phyloP scores from a whole-genome alignment of 2,329 filamentous ascomycete genomes.

The Raffaelea deltoideospora region DNA sequence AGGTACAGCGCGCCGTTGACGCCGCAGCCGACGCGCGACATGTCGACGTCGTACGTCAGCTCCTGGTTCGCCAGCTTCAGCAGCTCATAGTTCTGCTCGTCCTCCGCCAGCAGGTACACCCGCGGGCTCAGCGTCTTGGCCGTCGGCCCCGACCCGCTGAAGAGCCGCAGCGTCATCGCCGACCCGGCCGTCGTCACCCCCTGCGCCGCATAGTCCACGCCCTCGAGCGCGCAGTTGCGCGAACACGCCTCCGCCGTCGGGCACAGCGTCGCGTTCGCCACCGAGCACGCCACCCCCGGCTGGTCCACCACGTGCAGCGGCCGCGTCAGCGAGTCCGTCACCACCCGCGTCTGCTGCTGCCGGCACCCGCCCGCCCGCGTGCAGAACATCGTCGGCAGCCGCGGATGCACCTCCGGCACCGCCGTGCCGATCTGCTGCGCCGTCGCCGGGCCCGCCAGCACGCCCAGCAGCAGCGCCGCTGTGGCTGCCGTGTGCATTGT shows the following conservation, averaged over 20 bases:
- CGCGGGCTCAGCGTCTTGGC: conserved; percentile 20
- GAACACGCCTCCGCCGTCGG: conserved; percentile 28
- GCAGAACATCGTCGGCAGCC: conserved; percentile 12
- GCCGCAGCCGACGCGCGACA: conserved; percentile 46
- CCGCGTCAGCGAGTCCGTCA: conserved; percentile 11
- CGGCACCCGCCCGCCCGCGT: conserved; percentile 12
- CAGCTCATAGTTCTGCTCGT: conserved; percentile 38
- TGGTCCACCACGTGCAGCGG: conserved; percentile 9
- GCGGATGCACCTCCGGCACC: conserved; percentile 13
- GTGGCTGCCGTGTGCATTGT: not conserved
- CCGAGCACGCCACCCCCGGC: conserved; percentile 8
- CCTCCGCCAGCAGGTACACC: conserved; percentile 37
- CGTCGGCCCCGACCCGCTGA: conserved; percentile 7
- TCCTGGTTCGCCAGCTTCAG: conserved; percentile 43
- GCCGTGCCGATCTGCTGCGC: conserved; percentile 12
- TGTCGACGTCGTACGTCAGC: conserved; percentile 49
- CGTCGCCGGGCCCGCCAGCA: not conserved
- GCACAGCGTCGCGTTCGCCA: conserved; percentile 16
- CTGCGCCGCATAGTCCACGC: conserved; percentile 25
- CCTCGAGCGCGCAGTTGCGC: conserved; percentile 33
- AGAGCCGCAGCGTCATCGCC: conserved; percentile 13
- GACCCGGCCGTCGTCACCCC: conserved; percentile 11
- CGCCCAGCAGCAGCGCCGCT: not conserved
- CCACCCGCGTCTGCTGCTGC: conserved; percentile 9
- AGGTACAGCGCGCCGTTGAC: conserved; percentile 50